These are phyloP conservation scores for Ascochyta viciae-villosae DNA, from an alignment of 2,329 filamentous ascomycete genomes.

Conservation along the genomic window DNA sequence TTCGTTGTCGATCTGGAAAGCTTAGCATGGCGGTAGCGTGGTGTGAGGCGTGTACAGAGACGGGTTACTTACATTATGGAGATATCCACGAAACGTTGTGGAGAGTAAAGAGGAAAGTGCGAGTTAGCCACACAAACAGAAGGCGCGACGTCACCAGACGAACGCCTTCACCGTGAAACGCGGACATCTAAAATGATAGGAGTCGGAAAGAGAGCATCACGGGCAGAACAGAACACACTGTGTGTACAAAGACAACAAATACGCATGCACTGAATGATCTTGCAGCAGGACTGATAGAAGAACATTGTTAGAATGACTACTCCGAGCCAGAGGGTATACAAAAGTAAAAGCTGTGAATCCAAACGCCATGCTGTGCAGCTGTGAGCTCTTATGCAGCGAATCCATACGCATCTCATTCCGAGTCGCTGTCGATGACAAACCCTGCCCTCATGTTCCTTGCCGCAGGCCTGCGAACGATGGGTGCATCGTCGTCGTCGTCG, in stretches of 20 bases:
- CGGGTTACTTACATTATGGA: constrained; percentile 25
- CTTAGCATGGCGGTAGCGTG: constrained; percentile 43
- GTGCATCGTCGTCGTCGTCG: constrained; percentile 50
- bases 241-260: not conserved
- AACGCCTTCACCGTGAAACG: not conserved
- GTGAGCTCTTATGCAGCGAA: constrained; percentile 1
- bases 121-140: constrained; percentile 10
- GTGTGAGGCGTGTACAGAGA: constrained; percentile 7
- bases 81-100: constrained; percentile 16
- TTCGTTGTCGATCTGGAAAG: constrained; percentile 38
- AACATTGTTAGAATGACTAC: constrained; percentile 1
- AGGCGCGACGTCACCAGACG: constrained; percentile 20
- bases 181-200: no score
- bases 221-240: not conserved
- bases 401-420: constrained; percentile 37
- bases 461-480: constrained; percentile 42
- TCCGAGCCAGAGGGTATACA: constrained; percentile 31
- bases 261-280: not conserved
- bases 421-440: constrained; percentile 56
- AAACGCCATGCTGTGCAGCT: constrained; percentile 27
- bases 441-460: constrained; percentile 51
- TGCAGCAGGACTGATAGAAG: not conserved
- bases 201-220: not conserved
- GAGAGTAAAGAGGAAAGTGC: constrained; percentile 22
- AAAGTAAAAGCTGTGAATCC: constrained; percentile 20